Evolutionary conservation across 306 rosid genomes (phyloP), one percentile per base, ranked within the genome.

Genomic region (Neltuma alba): DNA sequence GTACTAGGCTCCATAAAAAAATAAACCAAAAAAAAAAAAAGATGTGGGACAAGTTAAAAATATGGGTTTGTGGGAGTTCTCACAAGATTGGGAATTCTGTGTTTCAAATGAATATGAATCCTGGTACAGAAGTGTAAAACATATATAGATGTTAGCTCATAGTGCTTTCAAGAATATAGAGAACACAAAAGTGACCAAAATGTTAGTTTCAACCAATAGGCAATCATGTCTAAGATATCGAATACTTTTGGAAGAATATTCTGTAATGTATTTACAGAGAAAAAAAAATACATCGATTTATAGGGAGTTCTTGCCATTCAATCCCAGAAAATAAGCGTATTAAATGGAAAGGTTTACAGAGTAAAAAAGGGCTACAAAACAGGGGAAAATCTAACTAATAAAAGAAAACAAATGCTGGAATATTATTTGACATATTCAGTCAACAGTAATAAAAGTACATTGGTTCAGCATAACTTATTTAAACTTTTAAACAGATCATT

Each of bases 51-150:
- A 69, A 73, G 64, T 28, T 67, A 45, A 78, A 44, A 70, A 31
- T 30, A 44, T 30, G 16, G 61, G 75, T 41, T 73, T 15, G 72
- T 16, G 73, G 70, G 77, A 75, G 42, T 75, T 76, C 94, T 82
- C 80, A 85, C 92, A 70, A 23, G 64, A 31, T 64, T 83, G 82
- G 6, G 38, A 25, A 25, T 40, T 72, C 30, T 75, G 79, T 37
- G 36, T 85, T 81, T 67, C 81, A 18, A 55, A 80, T 7, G 71
- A 75, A 31, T 73, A 64, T 52, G 73, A 42, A 62, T 86, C 88
- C 91, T 85, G 82, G 41, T n/a, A 76, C 16, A 72, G 18, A 21
- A 41, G 38, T 23, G 58, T 6, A 28, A 15, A 40, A 38, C 21
- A 37, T 37, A 52, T n/a, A 42, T 30, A 11, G 9, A 80, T 40